phyloP scores from a whole-genome alignment of 2,329 filamentous ascomycete genomes.

The Fusarium phyllophilum region DNA sequence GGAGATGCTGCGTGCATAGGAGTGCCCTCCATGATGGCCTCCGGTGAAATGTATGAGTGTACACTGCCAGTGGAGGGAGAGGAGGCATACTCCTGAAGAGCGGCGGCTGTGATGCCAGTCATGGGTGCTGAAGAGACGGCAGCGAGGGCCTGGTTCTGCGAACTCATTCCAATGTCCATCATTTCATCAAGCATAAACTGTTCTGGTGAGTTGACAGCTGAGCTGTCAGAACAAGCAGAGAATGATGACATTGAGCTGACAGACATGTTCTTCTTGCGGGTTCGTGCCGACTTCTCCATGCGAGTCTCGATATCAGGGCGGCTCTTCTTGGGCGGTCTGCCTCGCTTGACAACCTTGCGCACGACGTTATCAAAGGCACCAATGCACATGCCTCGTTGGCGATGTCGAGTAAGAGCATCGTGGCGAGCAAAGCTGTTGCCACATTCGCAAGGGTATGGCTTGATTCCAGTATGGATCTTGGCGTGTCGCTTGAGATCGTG shows the following conservation, averaged over 20 bases:
- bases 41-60: constrained; percentile 60
- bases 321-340: constrained; percentile 68
- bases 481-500: constrained; percentile 97
- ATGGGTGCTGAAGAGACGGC: constrained; percentile 60
- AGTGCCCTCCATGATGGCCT: constrained; percentile 53
- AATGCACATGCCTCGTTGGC: constrained; percentile 95
- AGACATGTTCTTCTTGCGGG: constrained; percentile 65
- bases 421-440: constrained; percentile 95
- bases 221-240: constrained; percentile 68
- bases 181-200: constrained; percentile 61
- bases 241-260: constrained; percentile 63
- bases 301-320: constrained; percentile 67
- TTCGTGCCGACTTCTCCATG: constrained; percentile 65
- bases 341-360: constrained; percentile 69
- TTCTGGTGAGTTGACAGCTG: constrained; percentile 63
- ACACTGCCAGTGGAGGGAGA: constrained; percentile 55
- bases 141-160: constrained; percentile 44
- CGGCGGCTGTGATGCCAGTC: constrained; percentile 48
- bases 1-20: constrained; percentile 57
- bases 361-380: constrained; percentile 87
- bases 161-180: constrained; percentile 54
- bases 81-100: constrained; percentile 46
- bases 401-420: constrained; percentile 92
- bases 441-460: constrained; percentile 94
- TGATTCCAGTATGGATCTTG: constrained; percentile 96